phyloP scores from a whole-genome alignment of 176 grass and related monocot genomes.

The Hsuehochloa calcarea region DNA sequence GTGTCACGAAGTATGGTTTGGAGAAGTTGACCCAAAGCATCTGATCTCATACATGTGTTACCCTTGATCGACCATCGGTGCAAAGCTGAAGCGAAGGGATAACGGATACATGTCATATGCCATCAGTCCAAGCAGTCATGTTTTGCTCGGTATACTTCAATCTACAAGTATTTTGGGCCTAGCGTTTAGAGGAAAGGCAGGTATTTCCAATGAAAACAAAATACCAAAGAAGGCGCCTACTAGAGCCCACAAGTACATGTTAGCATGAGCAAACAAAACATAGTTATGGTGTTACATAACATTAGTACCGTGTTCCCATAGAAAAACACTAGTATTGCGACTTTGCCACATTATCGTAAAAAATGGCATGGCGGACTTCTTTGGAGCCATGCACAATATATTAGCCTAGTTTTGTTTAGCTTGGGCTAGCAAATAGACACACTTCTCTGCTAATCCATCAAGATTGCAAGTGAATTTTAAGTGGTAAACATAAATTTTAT shows the following conservation, averaged over 20 bases:
- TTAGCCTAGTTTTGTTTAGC: neutral
- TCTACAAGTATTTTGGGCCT: too few species aligned
- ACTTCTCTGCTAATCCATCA: slow-evolving; percentile 6
- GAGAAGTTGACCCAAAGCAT: too few species aligned
- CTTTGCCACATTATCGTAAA: neutral
- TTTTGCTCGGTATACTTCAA: too few species aligned
- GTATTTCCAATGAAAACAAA: slow-evolving; percentile 19
- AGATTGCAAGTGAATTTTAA: neutral
- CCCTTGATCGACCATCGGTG: too few species aligned
- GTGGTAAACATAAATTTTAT: neutral
- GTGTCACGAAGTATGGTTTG: too few species aligned
- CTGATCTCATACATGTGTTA: too few species aligned
- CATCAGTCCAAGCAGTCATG: too few species aligned
- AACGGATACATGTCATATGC: too few species aligned
- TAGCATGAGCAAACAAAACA: too few species aligned
- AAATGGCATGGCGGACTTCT: neutral
- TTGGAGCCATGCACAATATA: slow-evolving; percentile 10
- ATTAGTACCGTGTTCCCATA: neutral
- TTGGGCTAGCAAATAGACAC: neutral
- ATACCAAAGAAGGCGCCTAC: slow-evolving; percentile 16
- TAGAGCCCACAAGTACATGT: neutral
- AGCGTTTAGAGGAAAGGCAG: neutral
- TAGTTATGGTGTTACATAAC: slow-evolving; percentile 6
- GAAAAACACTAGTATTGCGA: slow-evolving; percentile 2
- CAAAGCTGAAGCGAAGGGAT: too few species aligned